Evolutionary conservation across 1,139 yeast genomes (phyloP), one percentile per base, ranked within the genome.

Genomic region (Blastobotrys indianensis): DNA sequence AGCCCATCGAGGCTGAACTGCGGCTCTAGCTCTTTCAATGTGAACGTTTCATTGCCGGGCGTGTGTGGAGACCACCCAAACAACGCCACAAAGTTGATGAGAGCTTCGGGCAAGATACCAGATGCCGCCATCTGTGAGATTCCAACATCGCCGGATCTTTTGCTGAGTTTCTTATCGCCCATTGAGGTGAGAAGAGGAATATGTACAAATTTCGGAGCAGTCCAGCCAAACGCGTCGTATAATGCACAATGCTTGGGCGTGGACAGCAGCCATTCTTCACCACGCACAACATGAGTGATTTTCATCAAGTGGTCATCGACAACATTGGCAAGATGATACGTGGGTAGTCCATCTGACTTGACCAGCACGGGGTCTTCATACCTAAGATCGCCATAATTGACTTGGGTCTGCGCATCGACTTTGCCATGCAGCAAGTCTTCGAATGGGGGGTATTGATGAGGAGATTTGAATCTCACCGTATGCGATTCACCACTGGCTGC

Each of bases 251-350:
- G 99, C 55, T 90, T 92, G 2, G 97, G 96, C 0, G 98, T 92
- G 0, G 97, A 85, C 1, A 95, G 83, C 8, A 92, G 69, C 99
- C 99, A 94, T 64, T 92, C 97, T 61, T 92, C 98, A 32, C 99
- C 99, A 53, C 99, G 73, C 9, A 92, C 80, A 8, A 92, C 98
- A 64, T 94, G 97, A 0, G 97, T 85, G 37, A 92, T 85, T 41
- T 77, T 66, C 98, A 92, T 94, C 42, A 85, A 66, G 63, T 90
- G 95, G 62, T 92, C 99, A 60, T 92, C 99, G 2, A 92, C 79
- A 1, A 92, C 96, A 59, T 87, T 90, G 16, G 98, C 98, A 60
- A 92, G 82, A 66, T 92, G 99, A 58, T 92, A 92, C 0, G 99
- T 92, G 13, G 99, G 99, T 52, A 86, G 69, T 0, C 94, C 92